Percentiles rank a stretch among this genome's conserved stretches.
Conservation (phyloP, 345 rosid species). For the Balakata baccata region DNA sequence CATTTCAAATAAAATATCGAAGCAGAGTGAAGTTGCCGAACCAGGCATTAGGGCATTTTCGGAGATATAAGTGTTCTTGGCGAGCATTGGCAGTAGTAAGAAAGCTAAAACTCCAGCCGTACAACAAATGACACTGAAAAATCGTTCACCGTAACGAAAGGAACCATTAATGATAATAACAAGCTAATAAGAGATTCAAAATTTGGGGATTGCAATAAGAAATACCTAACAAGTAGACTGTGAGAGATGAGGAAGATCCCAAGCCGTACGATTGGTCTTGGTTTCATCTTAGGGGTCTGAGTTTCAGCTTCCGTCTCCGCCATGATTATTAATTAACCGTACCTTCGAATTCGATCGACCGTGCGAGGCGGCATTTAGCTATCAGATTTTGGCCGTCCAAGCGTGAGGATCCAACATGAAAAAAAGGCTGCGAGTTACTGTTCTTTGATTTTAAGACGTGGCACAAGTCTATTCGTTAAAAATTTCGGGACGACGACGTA, state of each 20-base stretch:
- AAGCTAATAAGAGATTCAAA: background rate
- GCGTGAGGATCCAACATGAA: too few relatives aligned
- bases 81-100: conserved; percentile 70
- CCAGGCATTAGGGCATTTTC: conserved; percentile 99
- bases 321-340: background rate
- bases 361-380: background rate
- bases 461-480: background rate
- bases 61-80: conserved; percentile 91
- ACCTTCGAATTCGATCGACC: background rate
- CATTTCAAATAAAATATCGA: background rate
- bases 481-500: background rate
- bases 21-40: conserved; percentile 22
- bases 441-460: background rate
- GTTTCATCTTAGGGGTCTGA: conserved; percentile 33
- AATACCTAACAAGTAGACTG: conserved; percentile 63
- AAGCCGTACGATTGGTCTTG: conserved; percentile 75
- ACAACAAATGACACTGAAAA: conserved; percentile 69
- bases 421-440: too few relatives aligned
- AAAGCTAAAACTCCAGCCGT: conserved; percentile 70
- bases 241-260: conserved; percentile 78
- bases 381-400: background rate
- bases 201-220: background rate
- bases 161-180: background rate
- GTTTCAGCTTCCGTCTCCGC: conserved; percentile 14
- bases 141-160: background rate